Evolutionary conservation across 1,284 basidiomycete species (phyloP).

Genomic region (Ceratobasidium sp.): DNA sequence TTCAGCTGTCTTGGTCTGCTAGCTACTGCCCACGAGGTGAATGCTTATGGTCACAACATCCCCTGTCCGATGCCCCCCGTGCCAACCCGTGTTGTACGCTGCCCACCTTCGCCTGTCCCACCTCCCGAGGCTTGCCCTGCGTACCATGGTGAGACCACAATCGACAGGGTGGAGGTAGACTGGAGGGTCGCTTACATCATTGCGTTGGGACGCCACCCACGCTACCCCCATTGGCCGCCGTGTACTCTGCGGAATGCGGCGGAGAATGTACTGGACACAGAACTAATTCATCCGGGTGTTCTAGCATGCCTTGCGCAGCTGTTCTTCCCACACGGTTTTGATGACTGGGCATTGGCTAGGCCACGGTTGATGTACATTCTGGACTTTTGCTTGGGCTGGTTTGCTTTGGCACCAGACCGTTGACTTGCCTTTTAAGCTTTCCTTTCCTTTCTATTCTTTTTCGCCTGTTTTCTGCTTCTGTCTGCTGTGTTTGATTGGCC

Average conservation of each 20-base stretch:
- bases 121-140: not conserved
- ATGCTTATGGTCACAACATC: constrained; percentile 5
- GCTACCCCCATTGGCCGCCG: not conserved
- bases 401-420: not conserved
- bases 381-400: constrained; percentile 8
- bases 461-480: not conserved
- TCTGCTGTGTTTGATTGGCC: not conserved
- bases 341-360: constrained; percentile 1
- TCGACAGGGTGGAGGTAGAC: constrained; percentile 4
- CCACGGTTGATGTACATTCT: not conserved
- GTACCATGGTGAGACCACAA: not conserved
- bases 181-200: not conserved
- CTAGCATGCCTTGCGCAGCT: not conserved
- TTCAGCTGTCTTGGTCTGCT: constrained; percentile 3
- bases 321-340: not conserved
- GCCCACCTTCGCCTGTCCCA: not conserved
- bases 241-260: not conserved
- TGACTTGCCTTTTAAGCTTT: not conserved
- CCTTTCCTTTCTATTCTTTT: not conserved
- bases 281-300: not conserved
- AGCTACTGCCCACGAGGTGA: not conserved
- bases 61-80: not conserved
- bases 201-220: not conserved
- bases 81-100: not conserved
- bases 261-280: not conserved